Evolutionary conservation across 164 flowering plant genomes (phyloP).

Genomic region (Amborella trichopoda): DNA sequence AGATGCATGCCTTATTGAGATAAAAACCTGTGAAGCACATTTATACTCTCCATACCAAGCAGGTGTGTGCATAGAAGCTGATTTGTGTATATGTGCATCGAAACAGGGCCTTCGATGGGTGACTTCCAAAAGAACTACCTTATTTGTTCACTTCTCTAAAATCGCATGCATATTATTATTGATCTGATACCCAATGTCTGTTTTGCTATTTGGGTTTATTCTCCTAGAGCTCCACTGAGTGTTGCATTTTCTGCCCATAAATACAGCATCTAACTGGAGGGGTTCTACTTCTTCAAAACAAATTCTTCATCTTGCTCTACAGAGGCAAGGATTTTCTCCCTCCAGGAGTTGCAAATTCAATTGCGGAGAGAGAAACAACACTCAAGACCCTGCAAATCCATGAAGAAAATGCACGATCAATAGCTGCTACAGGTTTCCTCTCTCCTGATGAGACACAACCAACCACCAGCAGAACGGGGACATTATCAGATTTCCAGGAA

Average conservation of each 20-base stretch:
- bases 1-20: too few species aligned
- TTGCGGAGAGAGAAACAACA: slow-evolving; percentile 52
- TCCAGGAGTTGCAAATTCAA: slow-evolving; percentile 30
- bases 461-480: slow-evolving; percentile 29
- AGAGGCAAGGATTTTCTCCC: slow-evolving; percentile 95
- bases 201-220: background rate
- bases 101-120: too few species aligned
- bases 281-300: slow-evolving; percentile 67
- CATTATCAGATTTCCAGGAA: slow-evolving; percentile 54
- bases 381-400: slow-evolving; percentile 34
- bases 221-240: background rate
- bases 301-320: slow-evolving; percentile 61
- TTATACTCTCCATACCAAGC: too few species aligned
- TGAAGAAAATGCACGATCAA: slow-evolving; percentile 66
- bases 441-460: slow-evolving; percentile 8
- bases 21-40: too few species aligned
- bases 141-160: too few species aligned
- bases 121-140: too few species aligned
- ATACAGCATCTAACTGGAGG: slow-evolving; percentile 92
- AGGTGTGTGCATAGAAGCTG: too few species aligned
- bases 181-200: background rate
- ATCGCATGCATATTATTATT: too few species aligned
- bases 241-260: slow-evolving; percentile 4
- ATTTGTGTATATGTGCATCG: too few species aligned
- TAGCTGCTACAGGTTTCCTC: slow-evolving; percentile 28